Base-by-base conservation (phyloP, 2,329 filamentous ascomycete species). In the Tolypocladium cylindrosporum region DNA sequence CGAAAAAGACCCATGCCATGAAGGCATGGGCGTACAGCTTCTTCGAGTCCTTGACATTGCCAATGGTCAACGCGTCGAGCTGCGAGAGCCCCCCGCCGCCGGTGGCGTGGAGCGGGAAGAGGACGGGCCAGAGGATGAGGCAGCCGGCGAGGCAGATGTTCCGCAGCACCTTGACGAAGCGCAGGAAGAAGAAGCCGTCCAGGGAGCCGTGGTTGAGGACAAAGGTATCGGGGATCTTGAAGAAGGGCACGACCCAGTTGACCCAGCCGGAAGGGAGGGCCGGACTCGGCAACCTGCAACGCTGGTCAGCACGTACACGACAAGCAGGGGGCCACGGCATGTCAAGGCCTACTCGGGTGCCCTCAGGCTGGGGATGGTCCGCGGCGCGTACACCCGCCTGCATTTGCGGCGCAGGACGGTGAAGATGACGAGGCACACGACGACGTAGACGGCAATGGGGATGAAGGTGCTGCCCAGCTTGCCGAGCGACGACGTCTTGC, bases 141-240 rank as follows among this genome's bases (percentile, higher is more conserved):
- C 87, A 90, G 59, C 94, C 94, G 11, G 93, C 87, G 52, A 97
- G 82, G 73, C 88, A 92, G 63, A 95, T 88, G 60, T 87, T 87
- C 68, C 91, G 90, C 62, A 97, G 75, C 68, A 93, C 67, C 53
- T 74, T 75, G 57, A 76, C 66, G 57, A 74, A 96, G 41, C 93
- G 90, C 36, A 97, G 79, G 71, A 95, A 91, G 55, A 97, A 85
- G 72, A 93, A 97, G 39, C 89, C 89, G 70, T 99, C 93, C 61
- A 99, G 83, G 0, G 91, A 95, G 70, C 93, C 90, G 75, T 96
- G 91, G 67, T 94, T 90, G 27, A 97, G 83, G 34, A 92, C 84
- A 67, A 90, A 91, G 45, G 86, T 85, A 69, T 97, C 92, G 4
- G 82, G 81, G 50, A 83, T 80, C 64, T 80, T 81, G 75, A 83